A percentile compares a stretch with the other conserved stretches of the same genome.
These are phyloP conservation scores for Phytophthora aleatoria DNA, from an alignment of 352 stramenopile species.

Conservation along the genomic window DNA sequence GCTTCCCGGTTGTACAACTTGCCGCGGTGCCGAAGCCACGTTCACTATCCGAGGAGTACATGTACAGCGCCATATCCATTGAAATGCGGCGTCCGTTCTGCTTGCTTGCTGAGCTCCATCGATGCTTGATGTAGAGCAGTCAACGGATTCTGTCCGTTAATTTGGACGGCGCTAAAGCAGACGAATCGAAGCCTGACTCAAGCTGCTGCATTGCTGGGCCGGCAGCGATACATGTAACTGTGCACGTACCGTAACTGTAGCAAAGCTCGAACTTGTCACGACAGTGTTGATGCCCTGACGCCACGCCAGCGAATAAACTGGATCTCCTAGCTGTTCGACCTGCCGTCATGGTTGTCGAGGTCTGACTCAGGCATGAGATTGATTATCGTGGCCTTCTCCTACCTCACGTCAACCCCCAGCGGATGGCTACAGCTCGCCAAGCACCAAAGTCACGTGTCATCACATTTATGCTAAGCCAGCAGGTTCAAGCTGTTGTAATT, in stretches of 20 bases:
- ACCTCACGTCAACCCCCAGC: neutral
- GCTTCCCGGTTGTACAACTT: neutral
- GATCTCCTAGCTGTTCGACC: neutral
- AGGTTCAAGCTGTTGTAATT: neutral
- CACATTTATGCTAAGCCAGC: neutral
- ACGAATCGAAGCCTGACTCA: too few species aligned
- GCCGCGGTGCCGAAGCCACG: slow-evolving; percentile 4
- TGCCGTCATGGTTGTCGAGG: neutral
- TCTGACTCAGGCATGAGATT: neutral
- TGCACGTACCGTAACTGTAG: neutral
- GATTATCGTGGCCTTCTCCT: neutral
- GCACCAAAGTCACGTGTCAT: neutral
- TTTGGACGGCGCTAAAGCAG: too few species aligned
- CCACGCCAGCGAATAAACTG: neutral
- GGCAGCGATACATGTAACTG: too few species aligned
- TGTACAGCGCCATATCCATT: neutral
- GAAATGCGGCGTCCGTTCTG: slow-evolving; percentile 3
- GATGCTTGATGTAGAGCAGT: too few species aligned
- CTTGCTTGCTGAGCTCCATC: neutral
- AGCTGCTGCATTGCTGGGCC: too few species aligned
- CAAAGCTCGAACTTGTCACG: neutral
- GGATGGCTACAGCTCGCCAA: neutral
- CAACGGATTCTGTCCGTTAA: too few species aligned
- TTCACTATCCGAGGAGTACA: neutral
- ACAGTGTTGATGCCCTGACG: slow-evolving; percentile 5